A percentile compares a stretch with the other conserved stretches of the same genome.
Conservation (phyloP, 2,329 filamentous ascomycete species). For the Hypoxylon sp. region DNA sequence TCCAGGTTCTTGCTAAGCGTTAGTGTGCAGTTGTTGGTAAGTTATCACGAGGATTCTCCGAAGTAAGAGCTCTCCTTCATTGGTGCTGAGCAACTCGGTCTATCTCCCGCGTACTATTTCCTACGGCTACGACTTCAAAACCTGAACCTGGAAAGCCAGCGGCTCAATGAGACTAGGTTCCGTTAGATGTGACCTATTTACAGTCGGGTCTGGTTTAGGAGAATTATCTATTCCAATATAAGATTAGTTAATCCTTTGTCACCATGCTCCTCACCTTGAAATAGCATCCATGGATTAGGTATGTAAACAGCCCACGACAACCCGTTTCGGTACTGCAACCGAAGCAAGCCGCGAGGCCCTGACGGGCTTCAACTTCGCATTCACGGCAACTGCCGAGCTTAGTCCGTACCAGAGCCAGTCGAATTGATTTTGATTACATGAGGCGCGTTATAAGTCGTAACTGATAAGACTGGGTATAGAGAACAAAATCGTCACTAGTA, state of each 20-base stretch:
- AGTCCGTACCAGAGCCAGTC: conserved; percentile 26
- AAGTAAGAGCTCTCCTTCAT: conserved; percentile 13
- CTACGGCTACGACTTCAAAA: neutral
- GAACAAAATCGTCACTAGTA: conserved; percentile 24
- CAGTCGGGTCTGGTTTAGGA: conserved; percentile 16
- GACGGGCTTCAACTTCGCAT: conserved; percentile 17
- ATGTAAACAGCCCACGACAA: conserved; percentile 27
- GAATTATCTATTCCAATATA: conserved; percentile 8
- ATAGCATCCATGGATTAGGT: conserved; percentile 9
- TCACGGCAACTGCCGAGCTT: conserved; percentile 36
- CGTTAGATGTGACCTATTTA: conserved; percentile 17
- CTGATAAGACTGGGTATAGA: conserved; percentile 14
- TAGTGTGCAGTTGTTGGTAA: conserved; percentile 31
- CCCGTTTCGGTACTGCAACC: conserved; percentile 31
- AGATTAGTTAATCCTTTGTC: conserved; percentile 35
- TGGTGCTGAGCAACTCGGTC: conserved; percentile 32
- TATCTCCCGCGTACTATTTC: conserved; percentile 10
- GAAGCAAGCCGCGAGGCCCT: conserved; percentile 10
- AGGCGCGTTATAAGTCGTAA: conserved; percentile 27
- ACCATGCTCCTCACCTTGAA: conserved; percentile 33
- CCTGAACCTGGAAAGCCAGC: conserved; percentile 6
- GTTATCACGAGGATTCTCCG: conserved; percentile 34
- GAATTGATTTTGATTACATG: conserved; percentile 37
- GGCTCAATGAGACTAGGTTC: conserved; percentile 27
- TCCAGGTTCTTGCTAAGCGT: conserved; percentile 31